Conservation (phyloP, 306 rosid genomes). For the Carpinus fangiana region DNA sequence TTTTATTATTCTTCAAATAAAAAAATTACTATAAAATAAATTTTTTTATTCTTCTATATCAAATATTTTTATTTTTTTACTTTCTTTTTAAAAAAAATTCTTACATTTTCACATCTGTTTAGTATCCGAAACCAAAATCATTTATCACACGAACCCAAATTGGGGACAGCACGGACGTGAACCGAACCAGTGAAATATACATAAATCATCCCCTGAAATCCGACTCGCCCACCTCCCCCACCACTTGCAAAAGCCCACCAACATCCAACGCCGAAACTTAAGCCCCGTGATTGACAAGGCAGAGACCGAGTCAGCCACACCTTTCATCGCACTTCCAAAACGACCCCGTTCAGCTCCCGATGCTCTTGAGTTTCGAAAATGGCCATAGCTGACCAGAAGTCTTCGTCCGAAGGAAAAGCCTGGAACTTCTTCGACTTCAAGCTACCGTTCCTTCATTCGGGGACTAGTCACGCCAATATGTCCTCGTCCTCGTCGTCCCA, state of each 20-base stretch:
- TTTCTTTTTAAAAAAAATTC: too few relatives aligned
- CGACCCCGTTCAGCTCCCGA: conserved; percentile 19
- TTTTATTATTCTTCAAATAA: too few relatives aligned
- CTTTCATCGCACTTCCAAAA: background rate
- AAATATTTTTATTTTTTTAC: too few relatives aligned
- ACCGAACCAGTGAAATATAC: conserved; percentile 25
- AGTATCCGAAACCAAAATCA: too few relatives aligned
- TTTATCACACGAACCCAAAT: too few relatives aligned
- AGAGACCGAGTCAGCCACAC: background rate
- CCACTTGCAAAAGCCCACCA: background rate
- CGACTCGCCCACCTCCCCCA: conserved; percentile 12
- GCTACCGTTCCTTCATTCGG: conserved; percentile 70
- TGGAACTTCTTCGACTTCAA: conserved; percentile 89
- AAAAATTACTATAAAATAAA: too few relatives aligned
- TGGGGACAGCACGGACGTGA: conserved; percentile 29
- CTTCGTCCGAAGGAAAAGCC: conserved; percentile 75
- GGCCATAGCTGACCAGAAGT: conserved; percentile 70
- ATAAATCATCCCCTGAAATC: conserved; percentile 33
- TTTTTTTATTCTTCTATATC: too few relatives aligned
- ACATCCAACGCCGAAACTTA: background rate
- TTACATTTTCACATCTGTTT: too few relatives aligned
- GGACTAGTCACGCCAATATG: conserved; percentile 30
- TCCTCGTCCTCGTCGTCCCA: conserved; percentile 46
- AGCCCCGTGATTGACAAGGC: background rate
- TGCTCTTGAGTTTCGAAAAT: conserved; percentile 44